Conservation (phyloP, 441 rosid genomes). For the Arabidopsis lyrata region DNA sequence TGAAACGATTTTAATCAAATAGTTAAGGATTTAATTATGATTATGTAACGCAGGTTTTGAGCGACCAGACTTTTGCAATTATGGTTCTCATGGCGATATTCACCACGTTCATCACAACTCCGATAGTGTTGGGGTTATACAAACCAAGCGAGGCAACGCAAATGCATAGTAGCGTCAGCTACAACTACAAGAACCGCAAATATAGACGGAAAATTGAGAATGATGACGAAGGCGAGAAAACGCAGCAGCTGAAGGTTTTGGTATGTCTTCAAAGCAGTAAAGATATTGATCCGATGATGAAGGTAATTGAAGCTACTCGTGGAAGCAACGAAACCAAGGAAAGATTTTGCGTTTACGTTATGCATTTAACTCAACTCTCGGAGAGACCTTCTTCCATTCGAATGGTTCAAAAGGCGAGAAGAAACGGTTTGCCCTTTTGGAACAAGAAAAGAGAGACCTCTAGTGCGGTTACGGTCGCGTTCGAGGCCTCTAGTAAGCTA, state of each 20-base stretch:
- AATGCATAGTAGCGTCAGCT: no score
- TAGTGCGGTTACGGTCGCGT: slow-evolving; percentile 49
- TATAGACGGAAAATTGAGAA: no score
- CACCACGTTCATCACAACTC: slow-evolving; percentile 57
- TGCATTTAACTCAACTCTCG: slow-evolving; percentile 74
- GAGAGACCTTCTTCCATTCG: slow-evolving; percentile 56
- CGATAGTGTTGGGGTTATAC: slow-evolving; percentile 52
- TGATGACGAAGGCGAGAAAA: no score
- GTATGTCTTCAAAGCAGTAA: slow-evolving; percentile 55
- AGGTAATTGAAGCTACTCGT: slow-evolving; percentile 70
- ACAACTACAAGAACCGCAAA: no score
- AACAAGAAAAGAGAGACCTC: slow-evolving; percentile 41
- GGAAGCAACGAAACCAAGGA: slow-evolving; percentile 54
- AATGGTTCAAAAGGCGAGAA: slow-evolving; percentile 57
- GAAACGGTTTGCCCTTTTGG: slow-evolving; percentile 56
- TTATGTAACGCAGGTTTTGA: slow-evolving; percentile 46
- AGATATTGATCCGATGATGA: slow-evolving; percentile 57
- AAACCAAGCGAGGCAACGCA: slow-evolving; percentile 38
- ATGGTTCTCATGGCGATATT: slow-evolving; percentile 60
- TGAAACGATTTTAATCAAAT: background rate
- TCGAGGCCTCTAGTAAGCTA: slow-evolving; percentile 50
- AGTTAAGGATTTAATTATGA: background rate
- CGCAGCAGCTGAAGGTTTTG: slow-evolving; percentile 49
- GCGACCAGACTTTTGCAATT: slow-evolving; percentile 60
- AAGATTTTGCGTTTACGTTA: slow-evolving; percentile 58